These are phyloP conservation scores for Saururus chinensis DNA, from an alignment of 164 flowering plant species.

Conservation along the genomic window DNA sequence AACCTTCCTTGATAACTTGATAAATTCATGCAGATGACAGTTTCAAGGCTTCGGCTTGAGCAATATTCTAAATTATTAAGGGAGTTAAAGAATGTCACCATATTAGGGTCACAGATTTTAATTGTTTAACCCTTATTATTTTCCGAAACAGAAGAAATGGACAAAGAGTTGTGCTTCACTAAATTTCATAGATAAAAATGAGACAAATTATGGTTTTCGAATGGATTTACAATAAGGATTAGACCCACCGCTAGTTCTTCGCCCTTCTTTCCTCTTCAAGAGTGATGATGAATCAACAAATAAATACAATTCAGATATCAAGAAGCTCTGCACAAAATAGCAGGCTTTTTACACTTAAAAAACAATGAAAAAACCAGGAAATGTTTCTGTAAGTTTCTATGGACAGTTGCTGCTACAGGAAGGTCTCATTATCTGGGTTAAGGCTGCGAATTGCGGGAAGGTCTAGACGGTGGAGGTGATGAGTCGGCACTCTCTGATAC, in stretches of 20 bases:
- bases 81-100: no score
- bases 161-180: background rate
- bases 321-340: no score
- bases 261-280: no score
- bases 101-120: no score
- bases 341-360: background rate
- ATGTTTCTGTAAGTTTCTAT: constrained; percentile 3
- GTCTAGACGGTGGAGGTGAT: constrained; percentile 10
- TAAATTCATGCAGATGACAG: no score
- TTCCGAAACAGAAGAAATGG: background rate
- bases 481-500: constrained; percentile 23
- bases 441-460: constrained; percentile 14
- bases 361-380: background rate
- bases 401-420: constrained; percentile 9
- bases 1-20: no score
- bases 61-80: no score
- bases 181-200: background rate
- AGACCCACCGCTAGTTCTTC: background rate
- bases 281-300: background rate
- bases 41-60: no score
- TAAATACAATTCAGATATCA: background rate
- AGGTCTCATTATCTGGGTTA: background rate
- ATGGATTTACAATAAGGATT: background rate
- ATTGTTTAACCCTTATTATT: background rate
- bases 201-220: background rate